phyloP scores from a whole-genome alignment of 2,329 filamentous ascomycete species.

The Stromatinia cepivora region DNA sequence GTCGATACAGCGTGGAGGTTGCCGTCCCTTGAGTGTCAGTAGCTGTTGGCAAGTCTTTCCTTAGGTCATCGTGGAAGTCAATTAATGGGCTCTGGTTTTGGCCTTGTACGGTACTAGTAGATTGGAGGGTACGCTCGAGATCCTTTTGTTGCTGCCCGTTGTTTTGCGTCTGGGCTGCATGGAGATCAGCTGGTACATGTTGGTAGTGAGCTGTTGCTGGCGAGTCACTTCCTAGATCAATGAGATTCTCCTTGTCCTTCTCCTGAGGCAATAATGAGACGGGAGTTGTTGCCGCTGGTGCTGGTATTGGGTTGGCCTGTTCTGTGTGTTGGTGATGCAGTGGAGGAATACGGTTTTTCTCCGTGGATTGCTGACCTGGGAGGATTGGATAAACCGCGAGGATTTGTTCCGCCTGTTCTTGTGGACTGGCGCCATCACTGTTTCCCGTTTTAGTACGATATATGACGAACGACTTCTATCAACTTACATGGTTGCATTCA shows the following conservation, averaged over 20 bases:
- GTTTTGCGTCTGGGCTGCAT: conserved; percentile 35
- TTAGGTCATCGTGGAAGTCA: conserved; percentile 57
- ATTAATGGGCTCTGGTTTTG: conserved; percentile 40
- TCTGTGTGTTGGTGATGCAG: conserved; percentile 33
- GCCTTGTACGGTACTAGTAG: conserved; percentile 31
- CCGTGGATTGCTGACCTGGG: conserved; percentile 65
- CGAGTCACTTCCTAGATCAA: conserved; percentile 55
- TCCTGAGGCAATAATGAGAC: conserved; percentile 19
- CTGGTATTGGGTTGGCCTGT: conserved; percentile 25
- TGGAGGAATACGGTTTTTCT: conserved; percentile 58
- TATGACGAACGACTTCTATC: background rate
- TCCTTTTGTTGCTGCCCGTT: conserved; percentile 36
- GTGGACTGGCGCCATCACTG: conserved; percentile 64
- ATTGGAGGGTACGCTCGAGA: conserved; percentile 34
- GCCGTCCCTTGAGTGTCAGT: conserved; percentile 11
- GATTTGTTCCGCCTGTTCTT: conserved; percentile 77
- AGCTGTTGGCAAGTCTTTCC: conserved; percentile 48
- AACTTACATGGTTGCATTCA: conserved; percentile 78
- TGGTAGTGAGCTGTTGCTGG: conserved; percentile 13
- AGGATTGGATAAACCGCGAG: conserved; percentile 83
- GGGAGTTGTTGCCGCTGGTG: conserved; percentile 10
- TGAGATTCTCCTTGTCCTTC: conserved; percentile 48
- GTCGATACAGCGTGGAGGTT: conserved; percentile 29
- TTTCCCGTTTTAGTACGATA: conserved; percentile 25
- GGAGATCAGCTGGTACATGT: conserved; percentile 33